Conservation (phyloP, 208 protist species). For the Tritrichomonas foetus region DNA sequence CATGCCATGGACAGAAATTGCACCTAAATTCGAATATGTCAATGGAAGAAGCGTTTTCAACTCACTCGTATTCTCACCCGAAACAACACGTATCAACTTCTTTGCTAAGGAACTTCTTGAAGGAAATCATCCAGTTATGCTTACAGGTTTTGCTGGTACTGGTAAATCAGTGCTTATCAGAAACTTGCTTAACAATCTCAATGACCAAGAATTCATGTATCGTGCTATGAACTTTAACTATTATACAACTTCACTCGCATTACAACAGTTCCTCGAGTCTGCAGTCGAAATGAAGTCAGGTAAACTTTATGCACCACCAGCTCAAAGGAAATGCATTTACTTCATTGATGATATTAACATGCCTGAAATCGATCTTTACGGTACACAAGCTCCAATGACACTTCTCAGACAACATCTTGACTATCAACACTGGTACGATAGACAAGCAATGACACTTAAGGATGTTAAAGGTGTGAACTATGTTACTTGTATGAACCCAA, state of each 20-base stretch:
- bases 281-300: constrained; percentile 89
- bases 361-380: constrained; percentile 92
- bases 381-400: constrained; percentile 89
- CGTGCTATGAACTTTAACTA: constrained; percentile 89
- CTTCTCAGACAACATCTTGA: constrained; percentile 91
- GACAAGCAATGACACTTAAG: constrained; percentile 78
- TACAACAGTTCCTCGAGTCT: constrained; percentile 88
- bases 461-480: constrained; percentile 85
- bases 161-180: constrained; percentile 92
- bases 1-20: constrained; percentile 22
- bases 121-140: constrained; percentile 82
- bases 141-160: constrained; percentile 87
- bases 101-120: constrained; percentile 83
- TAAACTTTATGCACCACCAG: constrained; percentile 80
- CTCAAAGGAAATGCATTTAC: constrained; percentile 87
- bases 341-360: constrained; percentile 98
- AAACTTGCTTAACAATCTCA: constrained; percentile 76
- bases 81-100: constrained; percentile 84
- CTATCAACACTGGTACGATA: constrained; percentile 93
- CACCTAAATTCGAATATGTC: not conserved
- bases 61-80: constrained; percentile 81
- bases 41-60: not conserved
- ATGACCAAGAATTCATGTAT: constrained; percentile 76
- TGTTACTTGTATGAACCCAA: constrained; percentile 92
- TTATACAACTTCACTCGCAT: constrained; percentile 73